phyloP scores from a whole-genome alignment of 2,329 filamentous ascomycete genomes.

The Ilyonectria sp. region DNA sequence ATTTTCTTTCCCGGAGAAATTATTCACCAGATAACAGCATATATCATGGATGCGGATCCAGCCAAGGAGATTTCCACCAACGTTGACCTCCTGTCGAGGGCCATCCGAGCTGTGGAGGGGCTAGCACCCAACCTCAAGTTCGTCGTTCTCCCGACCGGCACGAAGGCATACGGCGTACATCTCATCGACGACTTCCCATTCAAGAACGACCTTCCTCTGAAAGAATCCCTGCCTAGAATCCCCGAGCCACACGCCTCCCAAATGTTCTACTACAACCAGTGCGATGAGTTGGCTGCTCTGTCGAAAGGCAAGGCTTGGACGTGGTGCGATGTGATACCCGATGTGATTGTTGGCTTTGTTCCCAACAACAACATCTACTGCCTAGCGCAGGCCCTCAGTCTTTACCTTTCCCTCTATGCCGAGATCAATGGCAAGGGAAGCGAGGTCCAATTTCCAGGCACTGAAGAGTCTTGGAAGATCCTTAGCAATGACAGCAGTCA shows the following conservation, averaged over 20 bases:
- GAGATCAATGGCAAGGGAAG: constrained; percentile 55
- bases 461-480: constrained; percentile 50
- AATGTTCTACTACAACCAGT: constrained; percentile 64
- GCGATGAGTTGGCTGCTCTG: constrained; percentile 55
- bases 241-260: constrained; percentile 58
- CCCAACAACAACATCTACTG: constrained; percentile 61
- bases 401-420: constrained; percentile 55
- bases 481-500: constrained; percentile 56
- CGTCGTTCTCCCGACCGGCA: constrained; percentile 58
- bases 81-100: constrained; percentile 55
- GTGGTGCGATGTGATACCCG: constrained; percentile 61
- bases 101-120: constrained; percentile 55
- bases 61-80: constrained; percentile 54
- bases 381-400: constrained; percentile 56
- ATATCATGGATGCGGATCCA: constrained; percentile 54
- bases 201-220: constrained; percentile 53
- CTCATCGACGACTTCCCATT: constrained; percentile 49
- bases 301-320: constrained; percentile 58
- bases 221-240: constrained; percentile 57
- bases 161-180: constrained; percentile 56
- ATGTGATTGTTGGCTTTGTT: constrained; percentile 60
- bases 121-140: constrained; percentile 56
- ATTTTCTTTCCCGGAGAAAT: background rate
- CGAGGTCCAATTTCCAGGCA: constrained; percentile 55
- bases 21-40: constrained; percentile 43